Percentiles rank a stretch among this genome's conserved stretches.
phyloP scores from a whole-genome alignment of 495 filamentous ascomycete genomes.

The Talaromyces adpressus region DNA sequence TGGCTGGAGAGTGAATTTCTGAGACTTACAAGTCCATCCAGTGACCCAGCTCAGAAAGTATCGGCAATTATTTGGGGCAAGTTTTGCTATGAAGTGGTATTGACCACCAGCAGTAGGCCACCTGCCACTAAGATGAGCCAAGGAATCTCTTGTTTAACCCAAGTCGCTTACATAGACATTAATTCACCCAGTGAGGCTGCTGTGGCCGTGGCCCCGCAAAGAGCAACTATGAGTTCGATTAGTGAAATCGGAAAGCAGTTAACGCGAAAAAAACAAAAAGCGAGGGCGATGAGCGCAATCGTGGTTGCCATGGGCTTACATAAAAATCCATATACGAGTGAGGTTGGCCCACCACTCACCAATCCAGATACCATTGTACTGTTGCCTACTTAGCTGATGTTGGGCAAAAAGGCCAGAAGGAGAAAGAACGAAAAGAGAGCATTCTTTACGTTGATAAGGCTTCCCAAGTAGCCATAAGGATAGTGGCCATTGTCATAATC shows the following conservation, averaged over 20 bases:
- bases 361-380: background rate
- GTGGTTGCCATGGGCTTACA: background rate
- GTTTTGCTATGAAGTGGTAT: conserved; percentile 54
- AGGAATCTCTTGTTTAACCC: too few relatives aligned
- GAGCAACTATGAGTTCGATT: too few relatives aligned
- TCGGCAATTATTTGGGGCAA: conserved; percentile 45
- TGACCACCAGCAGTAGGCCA: conserved; percentile 44
- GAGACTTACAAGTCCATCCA: conserved; percentile 50
- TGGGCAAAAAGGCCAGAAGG: too few relatives aligned
- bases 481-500: too few relatives aligned
- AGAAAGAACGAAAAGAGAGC: background rate
- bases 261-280: too few relatives aligned
- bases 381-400: too few relatives aligned
- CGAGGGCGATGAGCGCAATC: too few relatives aligned
- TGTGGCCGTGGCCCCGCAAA: background rate
- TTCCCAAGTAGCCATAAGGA: too few relatives aligned
- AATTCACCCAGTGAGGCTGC: background rate
- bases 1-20: too few relatives aligned
- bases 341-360: background rate
- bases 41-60: conserved; percentile 44
- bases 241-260: too few relatives aligned
- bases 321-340: background rate
- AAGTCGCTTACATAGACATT: background rate
- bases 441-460: too few relatives aligned
- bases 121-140: conserved; percentile 19